Base-by-base conservation (phyloP, 768 basidiomycete genomes). In the Tylopilus vinaceipallidus region DNA sequence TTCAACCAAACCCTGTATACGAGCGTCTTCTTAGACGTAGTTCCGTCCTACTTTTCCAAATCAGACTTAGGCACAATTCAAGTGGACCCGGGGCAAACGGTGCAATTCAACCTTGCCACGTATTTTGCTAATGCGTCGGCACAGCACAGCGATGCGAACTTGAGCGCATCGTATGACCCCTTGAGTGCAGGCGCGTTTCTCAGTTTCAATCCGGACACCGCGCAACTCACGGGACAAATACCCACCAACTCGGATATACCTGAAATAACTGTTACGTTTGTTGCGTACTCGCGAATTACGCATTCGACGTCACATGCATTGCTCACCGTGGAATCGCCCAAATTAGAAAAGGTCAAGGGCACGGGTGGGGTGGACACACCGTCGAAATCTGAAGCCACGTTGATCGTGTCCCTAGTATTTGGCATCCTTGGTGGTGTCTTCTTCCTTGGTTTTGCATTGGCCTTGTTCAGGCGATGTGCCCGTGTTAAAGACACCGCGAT, bases 241-340 rank as follows among this genome's bases (percentile, higher is more conserved):
- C 85, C 88, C 6, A 42, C 58, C 29, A 65, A 77, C 50, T 76
- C 75, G 20, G 56, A 71, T 24, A 54, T 55, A 26, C 60, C 74
- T 16, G 72, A 74, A 37, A 73, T 83, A 34, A 65, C 69, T 2
- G 70, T 82, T 42, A 80, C 79, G 3, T 86, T 90, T 55, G 81
- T 82, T 7, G 88, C 86, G 3, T 87, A 82, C 65, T 86, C 84
- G 27, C 71, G 63, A 32, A 47, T 76, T 17, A 87, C 83, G 2
- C 87, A 83, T 56, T 84, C 87, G 14, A 86, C 81, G 2, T 90
- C 87, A 17, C 85, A 88, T 58, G 74, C 84, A 2, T 76, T 56
- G 47, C 72, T 89, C 16, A 65, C 75, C 1, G 70, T 90, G 26
- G 75, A 46, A 64, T 83, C 48, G 63, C 75, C 36, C 55, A 72